phyloP scores from a whole-genome alignment of 139 green algal genomes.

The Diplosphaera chodatii region DNA sequence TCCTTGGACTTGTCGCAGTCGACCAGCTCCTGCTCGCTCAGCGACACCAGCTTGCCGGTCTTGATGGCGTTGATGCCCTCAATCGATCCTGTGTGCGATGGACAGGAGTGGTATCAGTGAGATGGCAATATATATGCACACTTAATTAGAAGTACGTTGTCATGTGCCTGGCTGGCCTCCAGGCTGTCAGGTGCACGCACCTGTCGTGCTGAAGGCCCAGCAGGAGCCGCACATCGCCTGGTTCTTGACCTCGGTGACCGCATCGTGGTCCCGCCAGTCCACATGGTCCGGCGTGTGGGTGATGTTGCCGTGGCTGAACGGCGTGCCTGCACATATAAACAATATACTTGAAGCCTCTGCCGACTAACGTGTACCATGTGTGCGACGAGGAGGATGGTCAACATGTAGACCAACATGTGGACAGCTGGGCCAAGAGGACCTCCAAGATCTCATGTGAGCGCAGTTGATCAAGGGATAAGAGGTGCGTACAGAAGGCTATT shows the following conservation, averaged over 20 bases:
- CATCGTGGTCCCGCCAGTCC: constrained; percentile 78
- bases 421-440: neutral
- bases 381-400: neutral
- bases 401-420: neutral
- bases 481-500: no score
- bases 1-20: constrained; percentile 72
- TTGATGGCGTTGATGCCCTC: constrained; percentile 81
- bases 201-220: constrained; percentile 88
- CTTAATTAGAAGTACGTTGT: no score
- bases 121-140: no score
- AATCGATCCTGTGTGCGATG: constrained; percentile 43
- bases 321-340: neutral
- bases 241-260: constrained; percentile 90
- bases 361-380: neutral
- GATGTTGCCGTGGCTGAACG: constrained; percentile 45
- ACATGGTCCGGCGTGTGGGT: constrained; percentile 31
- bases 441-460: no score
- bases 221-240: constrained; percentile 67
- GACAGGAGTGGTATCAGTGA: no score
- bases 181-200: constrained; percentile 43
- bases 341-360: neutral
- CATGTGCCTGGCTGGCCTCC: no score
- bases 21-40: constrained; percentile 93
- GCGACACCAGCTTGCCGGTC: constrained; percentile 67
- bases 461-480: neutral